Conservation (phyloP, 2,329 filamentous ascomycete genomes). For the Tolypocladium pustulatum region DNA sequence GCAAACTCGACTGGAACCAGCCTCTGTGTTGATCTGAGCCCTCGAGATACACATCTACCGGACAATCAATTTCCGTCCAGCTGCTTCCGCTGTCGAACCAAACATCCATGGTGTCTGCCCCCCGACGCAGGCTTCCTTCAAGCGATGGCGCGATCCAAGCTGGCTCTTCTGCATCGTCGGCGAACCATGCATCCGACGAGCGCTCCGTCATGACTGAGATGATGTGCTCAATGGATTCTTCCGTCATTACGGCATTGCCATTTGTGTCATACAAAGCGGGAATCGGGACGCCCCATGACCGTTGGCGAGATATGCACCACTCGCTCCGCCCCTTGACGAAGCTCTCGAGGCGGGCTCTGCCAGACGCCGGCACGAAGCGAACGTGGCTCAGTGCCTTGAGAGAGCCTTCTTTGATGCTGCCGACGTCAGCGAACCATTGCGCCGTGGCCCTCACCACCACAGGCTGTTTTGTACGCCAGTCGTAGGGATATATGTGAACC, state of each 20-base stretch:
- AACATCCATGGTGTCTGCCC: conserved; percentile 95
- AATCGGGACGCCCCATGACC: conserved; percentile 94
- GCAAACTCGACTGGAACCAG: conserved; percentile 94
- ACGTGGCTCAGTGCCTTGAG: conserved; percentile 61
- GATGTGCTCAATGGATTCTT: conserved; percentile 73
- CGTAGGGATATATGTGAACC: conserved; percentile 91
- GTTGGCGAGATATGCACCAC: conserved; percentile 96
- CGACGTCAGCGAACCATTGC: conserved; percentile 96
- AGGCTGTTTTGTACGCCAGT: conserved; percentile 92
- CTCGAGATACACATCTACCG: conserved; percentile 83
- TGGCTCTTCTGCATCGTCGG: conserved; percentile 62
- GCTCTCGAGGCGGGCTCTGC: conserved; percentile 65
- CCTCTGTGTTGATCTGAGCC: conserved; percentile 93
- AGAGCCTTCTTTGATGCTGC: conserved; percentile 65
- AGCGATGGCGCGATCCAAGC: conserved; percentile 66
- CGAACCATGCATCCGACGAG: conserved; percentile 92
- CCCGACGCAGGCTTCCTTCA: conserved; percentile 54
- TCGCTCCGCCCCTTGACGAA: conserved; percentile 84
- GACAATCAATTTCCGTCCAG: conserved; percentile 55
- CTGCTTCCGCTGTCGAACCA: conserved; percentile 98
- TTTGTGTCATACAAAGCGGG: conserved; percentile 72
- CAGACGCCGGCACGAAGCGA: conserved; percentile 66
- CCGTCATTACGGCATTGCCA: conserved; percentile 68
- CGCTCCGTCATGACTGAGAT: conserved; percentile 66
- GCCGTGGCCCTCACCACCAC: conserved; percentile 87